These are phyloP conservation scores for Arachnopeziza araneosa DNA, from an alignment of 2,329 filamentous ascomycete species.

Conservation along the genomic window DNA sequence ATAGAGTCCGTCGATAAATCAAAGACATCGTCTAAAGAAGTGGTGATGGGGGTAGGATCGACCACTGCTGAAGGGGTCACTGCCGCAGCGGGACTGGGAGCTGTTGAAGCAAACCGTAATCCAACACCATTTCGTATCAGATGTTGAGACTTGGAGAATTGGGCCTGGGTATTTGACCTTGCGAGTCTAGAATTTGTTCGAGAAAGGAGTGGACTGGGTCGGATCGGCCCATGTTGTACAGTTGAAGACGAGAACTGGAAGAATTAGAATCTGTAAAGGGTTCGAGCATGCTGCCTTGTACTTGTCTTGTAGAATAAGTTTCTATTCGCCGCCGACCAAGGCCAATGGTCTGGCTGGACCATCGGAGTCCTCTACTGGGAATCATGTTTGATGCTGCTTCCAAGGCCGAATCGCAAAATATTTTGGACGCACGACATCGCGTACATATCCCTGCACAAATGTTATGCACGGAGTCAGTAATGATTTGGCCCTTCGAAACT, in stretches of 20 bases:
- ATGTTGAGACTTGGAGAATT: slow-evolving; percentile 12
- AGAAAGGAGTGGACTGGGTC: slow-evolving; percentile 24
- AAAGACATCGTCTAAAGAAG: background rate
- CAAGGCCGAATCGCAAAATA: slow-evolving; percentile 24
- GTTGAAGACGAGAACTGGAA: slow-evolving; percentile 29
- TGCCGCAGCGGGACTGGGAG: slow-evolving; percentile 14
- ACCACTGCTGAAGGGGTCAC: background rate
- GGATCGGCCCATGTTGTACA: slow-evolving; percentile 21
- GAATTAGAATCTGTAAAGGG: slow-evolving; percentile 4
- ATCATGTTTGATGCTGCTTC: slow-evolving; percentile 40
- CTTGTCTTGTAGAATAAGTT: slow-evolving; percentile 32
- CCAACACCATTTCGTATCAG: slow-evolving; percentile 23
- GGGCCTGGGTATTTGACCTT: slow-evolving; percentile 9
- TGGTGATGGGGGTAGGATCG: background rate
- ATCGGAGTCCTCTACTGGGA: slow-evolving; percentile 47
- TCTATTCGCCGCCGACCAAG: slow-evolving; percentile 31
- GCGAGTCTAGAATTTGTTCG: slow-evolving; percentile 14
- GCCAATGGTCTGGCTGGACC: slow-evolving; percentile 39
- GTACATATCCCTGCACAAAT: background rate
- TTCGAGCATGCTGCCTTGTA: slow-evolving; percentile 12
- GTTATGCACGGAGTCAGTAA: slow-evolving; percentile 1
- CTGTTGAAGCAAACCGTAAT: slow-evolving; percentile 26
- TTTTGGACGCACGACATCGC: slow-evolving; percentile 15
- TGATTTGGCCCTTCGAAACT: background rate
- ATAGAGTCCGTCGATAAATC: background rate